Evolutionary conservation across 768 basidiomycete species (phyloP).

Genomic region (Macrocybe gigantea): DNA sequence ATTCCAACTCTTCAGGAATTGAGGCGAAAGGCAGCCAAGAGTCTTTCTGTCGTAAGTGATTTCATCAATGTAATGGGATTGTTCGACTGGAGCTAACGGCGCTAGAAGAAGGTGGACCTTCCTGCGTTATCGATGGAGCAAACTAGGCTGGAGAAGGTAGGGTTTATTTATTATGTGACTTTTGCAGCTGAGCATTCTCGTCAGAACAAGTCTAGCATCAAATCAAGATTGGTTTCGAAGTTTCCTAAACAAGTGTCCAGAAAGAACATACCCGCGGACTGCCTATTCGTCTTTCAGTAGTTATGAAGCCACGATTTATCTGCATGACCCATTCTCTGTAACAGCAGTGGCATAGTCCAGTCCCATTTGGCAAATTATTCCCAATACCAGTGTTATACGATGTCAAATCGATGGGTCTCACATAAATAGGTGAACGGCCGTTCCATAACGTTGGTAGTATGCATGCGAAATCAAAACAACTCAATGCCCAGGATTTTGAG

Average conservation of each 20-base stretch:
- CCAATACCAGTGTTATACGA: no score
- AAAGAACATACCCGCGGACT: constrained; percentile 10
- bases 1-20: constrained; percentile 1
- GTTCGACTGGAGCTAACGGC: not conserved
- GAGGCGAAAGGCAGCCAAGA: constrained; percentile 7
- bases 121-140: not conserved
- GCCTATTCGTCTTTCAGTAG: constrained; percentile 9
- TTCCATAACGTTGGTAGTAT: no score
- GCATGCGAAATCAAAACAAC: no score
- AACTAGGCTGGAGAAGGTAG: no score
- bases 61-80: not conserved
- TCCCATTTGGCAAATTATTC: no score
- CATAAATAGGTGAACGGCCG: no score
- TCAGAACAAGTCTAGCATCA: not conserved
- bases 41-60: constrained; percentile 5
- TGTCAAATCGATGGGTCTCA: no score
- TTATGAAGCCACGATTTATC: not conserved
- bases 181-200: no score
- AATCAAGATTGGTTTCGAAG: constrained; percentile 4
- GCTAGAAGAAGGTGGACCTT: not conserved
- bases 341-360: no score
- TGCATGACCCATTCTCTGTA: no score
- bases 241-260: constrained; percentile 11
- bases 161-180: no score
- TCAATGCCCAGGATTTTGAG: no score